Base-by-base conservation (phyloP, 306 rosid genomes). In the Quercus dentata region DNA sequence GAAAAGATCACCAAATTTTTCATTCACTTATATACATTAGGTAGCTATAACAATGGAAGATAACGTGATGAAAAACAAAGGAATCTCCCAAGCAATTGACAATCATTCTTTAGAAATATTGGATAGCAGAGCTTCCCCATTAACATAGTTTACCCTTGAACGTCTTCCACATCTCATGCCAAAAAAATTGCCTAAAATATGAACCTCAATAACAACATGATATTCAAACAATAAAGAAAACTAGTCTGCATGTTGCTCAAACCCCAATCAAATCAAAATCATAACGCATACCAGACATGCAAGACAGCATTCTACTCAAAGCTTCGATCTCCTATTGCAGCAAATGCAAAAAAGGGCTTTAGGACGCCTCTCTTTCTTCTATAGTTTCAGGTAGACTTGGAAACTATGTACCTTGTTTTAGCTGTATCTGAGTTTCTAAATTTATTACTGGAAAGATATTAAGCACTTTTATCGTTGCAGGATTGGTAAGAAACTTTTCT, bases 341-440 rank as follows among this genome's bases (percentile, higher is more conserved):
- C 80, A 71, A 69, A 49, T 67, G 46, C 58, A n/a, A 76, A 69
- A 33, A 76, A 64, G 67, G 78, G 65, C 52, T 76, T 9, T 30
- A 62, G 67, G 41, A 75, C 41, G 79, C 83, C 52, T 76, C 80
- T 74, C 21, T 20, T 63, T 51, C 73, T 55, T 56, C 69, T 18
- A 23, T 56, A 51, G 51, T 76, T 68, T 81, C 69, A 30, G 71
- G 71, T 69, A 83, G 46, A 74, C 76, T 76, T 69, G 85, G 63
- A 77, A 76, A 81, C 44, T 52, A 76, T 46, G 33, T 67, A 38
- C 59, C 35, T 69, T 20, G 71, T 69, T 52, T 10, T 77, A 83
- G 86, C 33, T 79, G 73, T 64, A 80, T 76, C 74, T 20, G 30
- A 30, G 65, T 77, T 69, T 71, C 54, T 71, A 73, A 56, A 74